Conservation (phyloP, 1,139 yeast genomes). For the Pichia sp. region DNA sequence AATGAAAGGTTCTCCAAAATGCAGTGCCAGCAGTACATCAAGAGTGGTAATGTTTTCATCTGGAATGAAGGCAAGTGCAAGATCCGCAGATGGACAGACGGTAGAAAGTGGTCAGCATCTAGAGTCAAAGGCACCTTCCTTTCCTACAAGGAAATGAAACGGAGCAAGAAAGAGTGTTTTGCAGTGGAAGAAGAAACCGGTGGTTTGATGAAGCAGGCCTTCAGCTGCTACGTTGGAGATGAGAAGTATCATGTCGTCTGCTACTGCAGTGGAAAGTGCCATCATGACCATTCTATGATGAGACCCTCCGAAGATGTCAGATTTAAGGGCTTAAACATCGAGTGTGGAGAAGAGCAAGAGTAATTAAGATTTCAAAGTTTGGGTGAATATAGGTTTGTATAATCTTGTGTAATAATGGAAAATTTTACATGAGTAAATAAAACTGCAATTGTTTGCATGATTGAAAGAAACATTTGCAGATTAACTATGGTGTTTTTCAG, state of each 20-base stretch:
- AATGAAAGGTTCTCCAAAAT: constrained; percentile 52
- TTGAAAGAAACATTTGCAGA: too few species aligned
- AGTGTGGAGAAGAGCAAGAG: too few species aligned
- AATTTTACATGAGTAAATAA: too few species aligned
- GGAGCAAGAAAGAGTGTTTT: constrained; percentile 3
- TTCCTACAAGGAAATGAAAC: constrained; percentile 56
- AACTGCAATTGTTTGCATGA: too few species aligned
- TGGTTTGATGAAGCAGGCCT: constrained; percentile 55
- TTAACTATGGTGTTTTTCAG: too few species aligned
- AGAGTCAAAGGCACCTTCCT: constrained; percentile 61
- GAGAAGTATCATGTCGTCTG: neutral
- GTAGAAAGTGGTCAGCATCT: constrained; percentile 65
- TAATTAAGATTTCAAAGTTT: too few species aligned
- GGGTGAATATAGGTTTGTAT: too few species aligned
- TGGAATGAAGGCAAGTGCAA: constrained; percentile 71
- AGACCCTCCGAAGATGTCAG: neutral
- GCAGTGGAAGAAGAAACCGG: constrained; percentile 32
- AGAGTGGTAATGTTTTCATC: constrained; percentile 51
- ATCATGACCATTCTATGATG: neutral
- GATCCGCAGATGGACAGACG: constrained; percentile 75
- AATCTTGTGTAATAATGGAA: too few species aligned
- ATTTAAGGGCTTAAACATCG: neutral
- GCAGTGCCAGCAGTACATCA: constrained; percentile 44
- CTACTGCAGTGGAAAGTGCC: neutral
- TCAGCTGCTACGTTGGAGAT: constrained; percentile 29